phyloP scores from a whole-genome alignment of 73 alveolate species.

The Loxodes magnus region DNA sequence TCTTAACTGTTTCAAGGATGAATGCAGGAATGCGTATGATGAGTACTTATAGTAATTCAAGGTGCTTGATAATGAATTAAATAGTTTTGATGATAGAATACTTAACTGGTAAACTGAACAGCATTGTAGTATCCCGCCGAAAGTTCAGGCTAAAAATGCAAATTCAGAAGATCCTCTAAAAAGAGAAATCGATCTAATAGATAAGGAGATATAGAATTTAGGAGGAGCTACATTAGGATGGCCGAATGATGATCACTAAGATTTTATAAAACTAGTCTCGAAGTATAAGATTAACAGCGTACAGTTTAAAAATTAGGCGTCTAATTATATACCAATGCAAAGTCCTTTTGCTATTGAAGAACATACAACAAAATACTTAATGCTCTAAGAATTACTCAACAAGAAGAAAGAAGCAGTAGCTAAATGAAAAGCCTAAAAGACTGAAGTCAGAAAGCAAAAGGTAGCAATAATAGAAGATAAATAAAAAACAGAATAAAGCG shows the following conservation, averaged over 20 bases:
- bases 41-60: too few relatives aligned
- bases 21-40: too few relatives aligned
- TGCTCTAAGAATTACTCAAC: neutral
- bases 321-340: neutral
- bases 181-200: neutral
- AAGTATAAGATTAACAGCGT: neutral
- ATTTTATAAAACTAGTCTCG: neutral
- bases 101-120: too few relatives aligned
- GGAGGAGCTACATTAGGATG: slow-evolving; percentile 10
- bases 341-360: neutral
- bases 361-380: neutral
- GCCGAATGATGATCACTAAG: slow-evolving; percentile 1
- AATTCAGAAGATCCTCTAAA: too few relatives aligned
- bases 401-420: slow-evolving; percentile 9
- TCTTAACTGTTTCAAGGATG: too few relatives aligned
- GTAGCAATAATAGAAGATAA: neutral
- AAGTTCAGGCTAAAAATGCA: too few relatives aligned
- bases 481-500: neutral
- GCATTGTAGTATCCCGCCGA: too few relatives aligned
- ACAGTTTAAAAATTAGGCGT: slow-evolving; percentile 1
- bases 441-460: neutral
- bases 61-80: too few relatives aligned
- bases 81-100: too few relatives aligned
- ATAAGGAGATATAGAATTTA: neutral
- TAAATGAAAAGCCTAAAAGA: slow-evolving; percentile 10